Base-by-base conservation (phyloP, 1,284 basidiomycete species). In the Papiliotrema flavescens region DNA sequence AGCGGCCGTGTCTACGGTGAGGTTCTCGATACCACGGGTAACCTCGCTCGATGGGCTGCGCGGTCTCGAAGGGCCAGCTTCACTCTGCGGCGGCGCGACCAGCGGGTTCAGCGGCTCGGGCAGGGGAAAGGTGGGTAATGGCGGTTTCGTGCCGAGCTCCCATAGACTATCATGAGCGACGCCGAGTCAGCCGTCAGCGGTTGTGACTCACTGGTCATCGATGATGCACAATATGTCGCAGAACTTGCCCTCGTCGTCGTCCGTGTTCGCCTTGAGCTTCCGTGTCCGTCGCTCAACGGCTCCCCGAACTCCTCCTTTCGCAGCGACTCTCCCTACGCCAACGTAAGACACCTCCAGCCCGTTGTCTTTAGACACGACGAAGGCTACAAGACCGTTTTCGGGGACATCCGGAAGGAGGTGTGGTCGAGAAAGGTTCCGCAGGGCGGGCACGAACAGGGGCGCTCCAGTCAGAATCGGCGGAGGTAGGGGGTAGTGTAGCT, bases 1-100 rank as follows among this genome's bases (percentile, higher is more conserved):
- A 22, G 35, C 51, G 53, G 43, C 50, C 11, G 50, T 76, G 82
- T 70, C 67, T 85, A 87, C 85, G 74, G 87, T 87, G 32, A 56
- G 14, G 7, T 52, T 8, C 14, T 45, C 34, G 11, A 53, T 23
- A 13, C 20, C 26, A 23, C 42, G 20, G 15, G 28, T 4, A 9
- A 32, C 6, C 15, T 44, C 43, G 13, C 39, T n/a, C 15, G 19
- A 19, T 9, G 53, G 49, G 5, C 44, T 49, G n/a, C 23, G 20
- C n/a, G 53, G 42, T 22, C 47, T 35, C 2, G 56, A 56, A 24
- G 55, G 55, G n/a, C 55, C 52, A 11, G 48, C 34, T 24, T n/a
- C 32, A 15, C n/a, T 22, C 15, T 43, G 43, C 1, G 66, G 69
- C 2, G 61, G 58, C 0, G 63, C 42, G 0, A 49, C 57, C 3